These are phyloP conservation scores for Colletotrichum eremochloae DNA, from an alignment of 2,329 filamentous ascomycete genomes.

Conservation along the genomic window DNA sequence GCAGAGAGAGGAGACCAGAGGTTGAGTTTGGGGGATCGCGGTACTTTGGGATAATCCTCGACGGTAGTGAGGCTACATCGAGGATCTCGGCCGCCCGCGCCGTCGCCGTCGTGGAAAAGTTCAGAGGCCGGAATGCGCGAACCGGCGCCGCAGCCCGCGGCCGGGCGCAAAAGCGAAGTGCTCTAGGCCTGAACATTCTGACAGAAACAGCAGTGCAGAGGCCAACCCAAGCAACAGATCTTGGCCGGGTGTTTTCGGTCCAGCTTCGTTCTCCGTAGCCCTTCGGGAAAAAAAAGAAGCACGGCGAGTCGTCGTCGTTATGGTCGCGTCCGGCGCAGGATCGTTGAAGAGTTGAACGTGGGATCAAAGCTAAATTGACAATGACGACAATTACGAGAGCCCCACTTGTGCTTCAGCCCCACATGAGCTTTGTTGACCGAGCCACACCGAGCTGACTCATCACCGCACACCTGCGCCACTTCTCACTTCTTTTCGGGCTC, in stretches of 20 bases:
- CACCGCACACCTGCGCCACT: background rate
- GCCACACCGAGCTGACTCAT: conserved; percentile 34
- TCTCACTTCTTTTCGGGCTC: too few species aligned
- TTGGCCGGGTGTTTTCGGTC: conserved; percentile 11
- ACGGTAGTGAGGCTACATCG: conserved; percentile 63
- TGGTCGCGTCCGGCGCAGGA: background rate
- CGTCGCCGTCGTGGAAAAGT: conserved; percentile 27
- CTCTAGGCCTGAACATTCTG: conserved; percentile 11
- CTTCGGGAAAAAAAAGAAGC: background rate
- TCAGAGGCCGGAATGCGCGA: conserved; percentile 20
- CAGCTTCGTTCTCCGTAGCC: background rate
- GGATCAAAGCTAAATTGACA: conserved; percentile 10
- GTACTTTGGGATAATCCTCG: conserved; percentile 73
- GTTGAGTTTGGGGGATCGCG: conserved; percentile 69
- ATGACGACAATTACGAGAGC: conserved; percentile 35
- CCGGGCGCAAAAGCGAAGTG: background rate
- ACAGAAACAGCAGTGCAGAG: too few species aligned
- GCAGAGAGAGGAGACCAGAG: conserved; percentile 62
- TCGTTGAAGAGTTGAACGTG: background rate
- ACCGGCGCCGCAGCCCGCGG: conserved; percentile 7
- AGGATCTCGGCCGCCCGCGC: conserved; percentile 62
- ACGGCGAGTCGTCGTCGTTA: background rate
- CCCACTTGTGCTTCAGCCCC: conserved; percentile 31
- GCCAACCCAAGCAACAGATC: rapidly evolving
- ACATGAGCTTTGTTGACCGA: conserved; percentile 16